phyloP scores from a whole-genome alignment of 1,139 yeast species.

The Wickerhamiella infanticola region DNA sequence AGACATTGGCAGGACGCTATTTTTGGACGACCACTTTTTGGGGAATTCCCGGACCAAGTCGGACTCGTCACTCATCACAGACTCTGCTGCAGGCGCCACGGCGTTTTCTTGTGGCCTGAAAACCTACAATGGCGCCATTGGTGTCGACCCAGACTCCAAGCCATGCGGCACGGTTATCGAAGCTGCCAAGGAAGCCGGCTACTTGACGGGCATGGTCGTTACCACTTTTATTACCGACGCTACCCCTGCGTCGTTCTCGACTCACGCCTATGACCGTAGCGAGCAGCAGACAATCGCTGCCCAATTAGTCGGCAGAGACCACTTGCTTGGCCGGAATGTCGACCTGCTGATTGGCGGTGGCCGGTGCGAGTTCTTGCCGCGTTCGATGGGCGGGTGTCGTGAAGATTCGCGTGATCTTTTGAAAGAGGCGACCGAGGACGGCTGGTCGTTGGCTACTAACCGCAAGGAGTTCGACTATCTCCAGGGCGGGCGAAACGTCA shows the following conservation, averaged over 20 bases:
- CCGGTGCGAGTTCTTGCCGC: conserved; percentile 49
- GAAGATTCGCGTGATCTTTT: conserved; percentile 48
- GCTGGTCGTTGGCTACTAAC: conserved; percentile 36
- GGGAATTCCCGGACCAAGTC: conserved; percentile 74
- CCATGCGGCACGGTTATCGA: conserved; percentile 79
- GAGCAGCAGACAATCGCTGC: conserved; percentile 76
- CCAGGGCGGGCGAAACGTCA: conserved; percentile 41
- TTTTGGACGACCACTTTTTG: conserved; percentile 48
- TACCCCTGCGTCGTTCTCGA: conserved; percentile 75
- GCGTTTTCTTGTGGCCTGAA: conserved; percentile 72
- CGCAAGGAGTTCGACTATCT: conserved; percentile 40
- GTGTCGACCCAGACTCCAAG: conserved; percentile 40
- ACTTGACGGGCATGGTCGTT: conserved; percentile 69
- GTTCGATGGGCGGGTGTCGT: conserved; percentile 43
- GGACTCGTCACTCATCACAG: conserved; percentile 56
- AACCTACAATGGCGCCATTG: conserved; percentile 74
- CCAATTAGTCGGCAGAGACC: conserved; percentile 58
- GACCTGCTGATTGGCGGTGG: conserved; percentile 87
- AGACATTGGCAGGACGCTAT: conserved; percentile 36
- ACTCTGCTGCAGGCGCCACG: conserved; percentile 91
- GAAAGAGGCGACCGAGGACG: conserved; percentile 38
- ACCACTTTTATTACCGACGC: conserved; percentile 77
- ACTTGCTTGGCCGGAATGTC: conserved; percentile 49
- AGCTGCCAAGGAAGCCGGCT: conserved; percentile 65
- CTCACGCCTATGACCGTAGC: conserved; percentile 57